phyloP scores from a whole-genome alignment of 345 rosid genomes.

The Lumnitzera littorea region DNA sequence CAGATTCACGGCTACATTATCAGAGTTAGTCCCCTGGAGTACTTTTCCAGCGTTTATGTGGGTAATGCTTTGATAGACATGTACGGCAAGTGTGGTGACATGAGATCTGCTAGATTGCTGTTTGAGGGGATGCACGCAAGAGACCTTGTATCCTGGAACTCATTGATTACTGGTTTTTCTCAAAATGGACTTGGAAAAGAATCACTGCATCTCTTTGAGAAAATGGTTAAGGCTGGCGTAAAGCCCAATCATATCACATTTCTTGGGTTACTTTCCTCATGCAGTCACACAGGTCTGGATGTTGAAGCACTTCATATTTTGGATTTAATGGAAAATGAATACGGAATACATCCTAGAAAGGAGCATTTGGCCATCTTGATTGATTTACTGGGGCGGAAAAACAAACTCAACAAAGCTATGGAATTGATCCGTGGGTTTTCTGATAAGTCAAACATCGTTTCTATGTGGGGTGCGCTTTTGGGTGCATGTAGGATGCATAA shows the following conservation, averaged over 20 bases:
- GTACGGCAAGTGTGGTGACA: slow-evolving; percentile 42
- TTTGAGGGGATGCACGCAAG: slow-evolving; percentile 25
- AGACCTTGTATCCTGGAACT: slow-evolving; percentile 47
- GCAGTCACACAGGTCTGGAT: slow-evolving; percentile 33
- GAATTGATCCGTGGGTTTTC: slow-evolving; percentile 24
- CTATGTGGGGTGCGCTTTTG: slow-evolving; percentile 45
- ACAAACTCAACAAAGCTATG: slow-evolving; percentile 32
- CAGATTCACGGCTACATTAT: slow-evolving; percentile 33
- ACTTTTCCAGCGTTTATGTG: slow-evolving; percentile 17
- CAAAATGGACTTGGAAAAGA: slow-evolving; percentile 35
- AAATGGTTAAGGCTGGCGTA: slow-evolving; percentile 21
- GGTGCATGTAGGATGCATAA: slow-evolving; percentile 36
- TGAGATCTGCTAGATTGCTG: slow-evolving; percentile 23
- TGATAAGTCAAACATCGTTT: slow-evolving; percentile 15
- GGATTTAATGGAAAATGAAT: slow-evolving; percentile 27
- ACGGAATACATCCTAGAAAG: slow-evolving; percentile 14
- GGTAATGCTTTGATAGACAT: slow-evolving; percentile 35
- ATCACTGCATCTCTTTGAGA: slow-evolving; percentile 17
- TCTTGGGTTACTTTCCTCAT: slow-evolving; percentile 30
- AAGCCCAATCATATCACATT: slow-evolving; percentile 36
- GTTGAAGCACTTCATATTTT: slow-evolving; percentile 26
- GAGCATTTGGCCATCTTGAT: slow-evolving; percentile 35
- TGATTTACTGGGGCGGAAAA: slow-evolving; percentile 39
- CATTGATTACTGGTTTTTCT: slow-evolving; percentile 35
- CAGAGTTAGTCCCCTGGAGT: slow-evolving; percentile 11